Percentiles rank a stretch among this genome's conserved stretches.
These are phyloP conservation scores for Pleurotus pulmonarius DNA, from an alignment of 768 basidiomycete genomes.

Conservation along the genomic window DNA sequence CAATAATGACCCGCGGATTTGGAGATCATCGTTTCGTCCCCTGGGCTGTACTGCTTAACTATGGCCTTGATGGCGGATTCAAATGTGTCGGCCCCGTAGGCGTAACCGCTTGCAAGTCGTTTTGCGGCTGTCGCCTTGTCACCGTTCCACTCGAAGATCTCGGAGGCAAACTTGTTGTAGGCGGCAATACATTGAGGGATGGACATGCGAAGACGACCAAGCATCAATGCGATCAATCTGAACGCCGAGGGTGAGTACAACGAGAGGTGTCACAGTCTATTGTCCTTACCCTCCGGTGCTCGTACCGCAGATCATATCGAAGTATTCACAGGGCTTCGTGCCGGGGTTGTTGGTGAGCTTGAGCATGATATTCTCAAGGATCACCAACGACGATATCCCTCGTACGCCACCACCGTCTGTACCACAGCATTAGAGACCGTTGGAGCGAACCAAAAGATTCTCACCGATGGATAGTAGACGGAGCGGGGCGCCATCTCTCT, in stretches of 20 bases:
- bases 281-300: constrained; percentile 19
- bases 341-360: background rate
- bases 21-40: background rate
- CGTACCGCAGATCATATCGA: constrained; percentile 22
- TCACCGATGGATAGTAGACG: background rate
- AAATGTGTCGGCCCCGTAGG: background rate
- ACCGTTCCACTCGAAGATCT: background rate
- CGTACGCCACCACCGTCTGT: constrained; percentile 4
- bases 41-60: background rate
- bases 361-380: constrained; percentile 2
- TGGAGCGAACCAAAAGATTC: background rate
- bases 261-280: too few species aligned
- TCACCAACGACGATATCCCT: constrained; percentile 1
- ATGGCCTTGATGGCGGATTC: background rate
- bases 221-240: constrained; percentile 18
- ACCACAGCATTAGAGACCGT: too few species aligned
- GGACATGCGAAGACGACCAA: constrained; percentile 21
- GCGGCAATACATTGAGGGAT: constrained; percentile 16
- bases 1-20: background rate
- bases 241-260: too few species aligned
- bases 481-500: background rate
- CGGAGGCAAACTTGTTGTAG: constrained; percentile 12
- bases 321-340: constrained; percentile 18
- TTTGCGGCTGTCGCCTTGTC: background rate
- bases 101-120: background rate